A percentile compares a stretch with the other conserved stretches of the same genome.
Evolutionary conservation across 106 monocot species (phyloP).

Genomic region (Chionographis japonica): DNA sequence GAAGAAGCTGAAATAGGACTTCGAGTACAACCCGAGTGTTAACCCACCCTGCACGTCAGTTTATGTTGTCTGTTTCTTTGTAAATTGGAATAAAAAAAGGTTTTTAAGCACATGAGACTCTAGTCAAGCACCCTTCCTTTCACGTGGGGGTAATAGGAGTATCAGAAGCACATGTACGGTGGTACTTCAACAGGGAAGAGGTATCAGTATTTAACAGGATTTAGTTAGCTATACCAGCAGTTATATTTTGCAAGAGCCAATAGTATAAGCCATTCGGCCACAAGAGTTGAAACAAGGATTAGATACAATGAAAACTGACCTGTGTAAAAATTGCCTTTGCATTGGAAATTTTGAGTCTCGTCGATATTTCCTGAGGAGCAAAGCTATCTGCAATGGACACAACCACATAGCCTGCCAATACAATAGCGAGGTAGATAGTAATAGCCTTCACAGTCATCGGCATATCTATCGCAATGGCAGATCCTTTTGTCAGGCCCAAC

Average conservation of each 20-base stretch:
- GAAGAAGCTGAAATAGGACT: too few species aligned
- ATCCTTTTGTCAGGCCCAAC: slow-evolving; percentile 70
- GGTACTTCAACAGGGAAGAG: background rate
- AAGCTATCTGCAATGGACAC: slow-evolving; percentile 99
- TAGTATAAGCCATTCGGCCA: background rate
- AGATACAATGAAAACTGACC: slow-evolving; percentile 33
- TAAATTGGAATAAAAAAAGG: background rate
- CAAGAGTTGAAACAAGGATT: background rate
- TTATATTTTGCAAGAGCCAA: background rate
- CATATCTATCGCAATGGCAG: slow-evolving; percentile 95
- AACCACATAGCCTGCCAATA: slow-evolving; percentile 86
- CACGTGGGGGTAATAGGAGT: too few species aligned
- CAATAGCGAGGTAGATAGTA: slow-evolving; percentile 81
- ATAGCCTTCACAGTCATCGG: slow-evolving; percentile 86
- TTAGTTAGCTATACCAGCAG: background rate
- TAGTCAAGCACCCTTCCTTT: too few species aligned
- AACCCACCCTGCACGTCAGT: too few species aligned
- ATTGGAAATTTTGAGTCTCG: slow-evolving; percentile 75
- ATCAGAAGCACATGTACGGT: too few species aligned
- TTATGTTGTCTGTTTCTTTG: too few species aligned
- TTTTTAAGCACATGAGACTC: too few species aligned
- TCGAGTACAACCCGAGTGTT: too few species aligned
- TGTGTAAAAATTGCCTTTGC: slow-evolving; percentile 94
- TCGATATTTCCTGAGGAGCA: slow-evolving; percentile 83
- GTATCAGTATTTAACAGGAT: too few species aligned